Evolutionary conservation across 176 grass and related monocot species (phyloP).

Genomic region (Leersia perrieri): DNA sequence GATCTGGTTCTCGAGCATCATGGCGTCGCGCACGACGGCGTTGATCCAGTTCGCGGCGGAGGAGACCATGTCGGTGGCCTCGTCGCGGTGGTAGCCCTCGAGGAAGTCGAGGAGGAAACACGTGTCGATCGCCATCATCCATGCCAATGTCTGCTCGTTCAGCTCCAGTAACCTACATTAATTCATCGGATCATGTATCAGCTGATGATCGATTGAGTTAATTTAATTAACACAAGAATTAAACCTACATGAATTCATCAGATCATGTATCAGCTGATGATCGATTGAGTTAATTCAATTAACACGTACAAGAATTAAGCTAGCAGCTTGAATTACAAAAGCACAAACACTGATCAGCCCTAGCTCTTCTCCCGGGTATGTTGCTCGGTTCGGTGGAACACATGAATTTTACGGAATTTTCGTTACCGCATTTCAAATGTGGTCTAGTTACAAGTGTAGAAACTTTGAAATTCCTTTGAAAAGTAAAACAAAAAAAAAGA

Average conservation of each 20-base stretch:
- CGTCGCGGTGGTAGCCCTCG: constrained; percentile 46
- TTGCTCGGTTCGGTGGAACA: no score
- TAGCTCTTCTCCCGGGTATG: no score
- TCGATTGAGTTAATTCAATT: not conserved
- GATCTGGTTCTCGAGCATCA: constrained; percentile 89
- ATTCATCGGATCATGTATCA: not conserved
- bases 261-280: not conserved
- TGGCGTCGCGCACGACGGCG: constrained; percentile 57
- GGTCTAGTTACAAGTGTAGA: no score
- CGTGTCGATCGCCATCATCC: constrained; percentile 83
- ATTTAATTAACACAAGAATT: not conserved
- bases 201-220: not conserved
- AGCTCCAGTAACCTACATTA: constrained; percentile 53
- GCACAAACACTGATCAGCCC: no score
- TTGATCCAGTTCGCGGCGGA: constrained; percentile 66
- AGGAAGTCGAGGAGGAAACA: constrained; percentile 78
- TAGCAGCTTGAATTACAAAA: no score
- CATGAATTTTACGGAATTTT: no score
- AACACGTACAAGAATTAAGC: no score
- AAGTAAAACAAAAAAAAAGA: no score
- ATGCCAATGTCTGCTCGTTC: constrained; percentile 59
- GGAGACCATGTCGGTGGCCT: constrained; percentile 42
- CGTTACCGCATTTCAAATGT: no score
- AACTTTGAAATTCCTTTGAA: no score
- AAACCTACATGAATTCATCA: not conserved